A percentile compares a stretch with the other conserved stretches of the same genome.
Evolutionary conservation across 2,329 filamentous ascomycete genomes (phyloP).

Genomic region (Ophiostoma sp.): DNA sequence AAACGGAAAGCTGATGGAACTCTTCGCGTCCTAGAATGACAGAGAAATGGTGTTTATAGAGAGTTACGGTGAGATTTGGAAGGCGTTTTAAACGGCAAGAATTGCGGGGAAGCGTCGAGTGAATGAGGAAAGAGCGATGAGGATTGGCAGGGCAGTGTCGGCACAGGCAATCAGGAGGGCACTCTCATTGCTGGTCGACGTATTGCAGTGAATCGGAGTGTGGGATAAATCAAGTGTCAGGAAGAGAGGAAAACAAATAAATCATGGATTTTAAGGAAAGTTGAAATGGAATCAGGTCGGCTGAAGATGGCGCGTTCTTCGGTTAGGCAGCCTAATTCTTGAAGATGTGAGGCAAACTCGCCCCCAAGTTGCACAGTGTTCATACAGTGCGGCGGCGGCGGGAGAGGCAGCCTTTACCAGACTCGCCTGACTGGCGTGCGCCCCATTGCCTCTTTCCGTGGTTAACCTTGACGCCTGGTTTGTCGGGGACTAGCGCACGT

Average conservation of each 20-base stretch:
- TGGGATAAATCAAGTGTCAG: neutral
- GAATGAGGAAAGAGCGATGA: conserved; percentile 3
- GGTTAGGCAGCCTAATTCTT: conserved; percentile 20
- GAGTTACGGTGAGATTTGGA: neutral
- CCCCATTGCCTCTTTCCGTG: neutral
- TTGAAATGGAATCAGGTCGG: neutral
- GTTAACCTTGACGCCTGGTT: neutral
- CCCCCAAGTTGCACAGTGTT: conserved; percentile 1
- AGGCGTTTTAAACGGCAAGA: conserved; percentile 5
- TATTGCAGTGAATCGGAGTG: neutral
- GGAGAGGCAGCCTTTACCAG: neutral
- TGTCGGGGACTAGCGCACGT: conserved; percentile 12
- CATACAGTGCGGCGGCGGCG: neutral
- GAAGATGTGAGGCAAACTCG: conserved; percentile 21
- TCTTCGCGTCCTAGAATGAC: too few relatives aligned
- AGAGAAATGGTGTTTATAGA: neutral
- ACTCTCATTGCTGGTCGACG: neutral
- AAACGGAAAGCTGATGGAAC: neutral
- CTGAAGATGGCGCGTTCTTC: conserved; percentile 13
- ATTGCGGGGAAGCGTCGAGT: conserved; percentile 7
- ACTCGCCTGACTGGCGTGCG: neutral
- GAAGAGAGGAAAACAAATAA: neutral
- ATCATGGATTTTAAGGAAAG: neutral
- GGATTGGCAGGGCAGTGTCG: neutral
- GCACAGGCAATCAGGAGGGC: neutral